A percentile compares a stretch with the other conserved stretches of the same genome.
Conservation (phyloP, 164 flowering plant species). For the Santalum album region DNA sequence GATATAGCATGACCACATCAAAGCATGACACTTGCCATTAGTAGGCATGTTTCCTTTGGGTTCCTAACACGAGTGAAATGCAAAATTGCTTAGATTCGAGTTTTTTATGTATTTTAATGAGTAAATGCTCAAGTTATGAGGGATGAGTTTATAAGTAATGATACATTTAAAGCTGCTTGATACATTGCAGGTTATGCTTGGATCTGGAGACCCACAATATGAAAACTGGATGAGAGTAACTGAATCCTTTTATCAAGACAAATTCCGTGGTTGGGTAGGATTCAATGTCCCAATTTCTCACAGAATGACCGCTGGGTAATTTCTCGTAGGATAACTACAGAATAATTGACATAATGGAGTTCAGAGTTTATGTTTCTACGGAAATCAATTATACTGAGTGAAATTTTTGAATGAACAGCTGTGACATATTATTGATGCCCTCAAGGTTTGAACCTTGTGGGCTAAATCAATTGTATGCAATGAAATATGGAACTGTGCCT, state of each 20-base stretch:
- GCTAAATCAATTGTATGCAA: slow-evolving; percentile 88
- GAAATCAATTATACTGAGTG: no score
- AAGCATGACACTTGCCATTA: no score
- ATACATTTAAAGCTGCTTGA: neutral
- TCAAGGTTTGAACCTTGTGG: slow-evolving; percentile 99
- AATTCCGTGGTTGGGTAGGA: slow-evolving; percentile 96
- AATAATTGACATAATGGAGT: no score
- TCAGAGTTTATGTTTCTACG: no score
- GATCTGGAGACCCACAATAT: slow-evolving; percentile 69
- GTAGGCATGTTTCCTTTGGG: no score
- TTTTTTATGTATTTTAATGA: no score
- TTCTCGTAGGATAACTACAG: no score
- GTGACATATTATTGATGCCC: slow-evolving; percentile 94
- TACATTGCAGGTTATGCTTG: slow-evolving; percentile 80
- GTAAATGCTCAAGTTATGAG: no score
- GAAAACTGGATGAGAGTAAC: slow-evolving; percentile 86
- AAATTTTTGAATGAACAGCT: slow-evolving; percentile 34
- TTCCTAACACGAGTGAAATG: no score
- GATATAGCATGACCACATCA: no score
- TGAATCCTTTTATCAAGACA: slow-evolving; percentile 55
- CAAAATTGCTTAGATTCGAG: no score
- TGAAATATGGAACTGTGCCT: slow-evolving; percentile 94
- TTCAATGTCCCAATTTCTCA: slow-evolving; percentile 89
- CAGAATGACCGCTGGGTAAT: slow-evolving; percentile 86
- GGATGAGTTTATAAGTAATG: no score